A percentile compares a stretch with the other conserved stretches of the same genome.
phyloP scores from a whole-genome alignment of 2,329 filamentous ascomycete genomes.

The Microdochium trichocladiopsis region DNA sequence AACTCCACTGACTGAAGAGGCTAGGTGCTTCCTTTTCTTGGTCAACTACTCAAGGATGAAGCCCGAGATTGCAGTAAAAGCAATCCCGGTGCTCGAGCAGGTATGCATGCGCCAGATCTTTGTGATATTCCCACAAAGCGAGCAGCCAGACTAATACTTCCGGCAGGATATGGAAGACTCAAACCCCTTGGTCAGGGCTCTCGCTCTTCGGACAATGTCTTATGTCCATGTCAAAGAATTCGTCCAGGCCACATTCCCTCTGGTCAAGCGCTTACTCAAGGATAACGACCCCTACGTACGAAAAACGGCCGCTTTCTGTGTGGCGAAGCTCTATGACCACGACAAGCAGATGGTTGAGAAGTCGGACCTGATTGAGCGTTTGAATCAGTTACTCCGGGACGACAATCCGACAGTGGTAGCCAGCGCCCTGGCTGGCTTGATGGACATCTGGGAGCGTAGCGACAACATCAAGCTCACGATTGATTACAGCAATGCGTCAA shows the following conservation, averaged over 20 bases:
- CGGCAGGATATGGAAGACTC: slow-evolving; percentile 82
- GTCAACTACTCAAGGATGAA: slow-evolving; percentile 96
- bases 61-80: slow-evolving; percentile 88
- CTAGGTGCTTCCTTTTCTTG: slow-evolving; percentile 92
- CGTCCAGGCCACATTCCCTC: slow-evolving; percentile 80
- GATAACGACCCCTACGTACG: slow-evolving; percentile 93
- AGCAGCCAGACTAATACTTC: slow-evolving; percentile 13
- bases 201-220: slow-evolving; percentile 90
- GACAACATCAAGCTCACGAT: slow-evolving; percentile 97
- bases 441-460: slow-evolving; percentile 98
- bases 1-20: slow-evolving; percentile 18
- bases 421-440: slow-evolving; percentile 80
- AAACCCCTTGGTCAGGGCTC: slow-evolving; percentile 85
- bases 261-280: slow-evolving; percentile 75
- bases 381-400: slow-evolving; percentile 85
- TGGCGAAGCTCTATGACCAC: slow-evolving; percentile 97
- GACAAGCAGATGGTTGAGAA: slow-evolving; percentile 83
- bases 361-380: slow-evolving; percentile 84
- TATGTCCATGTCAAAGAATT: slow-evolving; percentile 97
- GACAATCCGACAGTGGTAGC: slow-evolving; percentile 97
- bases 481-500: slow-evolving; percentile 94
- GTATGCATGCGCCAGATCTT: slow-evolving; percentile 48
- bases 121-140: too few species aligned
- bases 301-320: slow-evolving; percentile 93
- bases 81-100: slow-evolving; percentile 77